Conservation (phyloP, 2,329 filamentous ascomycete species). For the Colletotrichum higginsianum region DNA sequence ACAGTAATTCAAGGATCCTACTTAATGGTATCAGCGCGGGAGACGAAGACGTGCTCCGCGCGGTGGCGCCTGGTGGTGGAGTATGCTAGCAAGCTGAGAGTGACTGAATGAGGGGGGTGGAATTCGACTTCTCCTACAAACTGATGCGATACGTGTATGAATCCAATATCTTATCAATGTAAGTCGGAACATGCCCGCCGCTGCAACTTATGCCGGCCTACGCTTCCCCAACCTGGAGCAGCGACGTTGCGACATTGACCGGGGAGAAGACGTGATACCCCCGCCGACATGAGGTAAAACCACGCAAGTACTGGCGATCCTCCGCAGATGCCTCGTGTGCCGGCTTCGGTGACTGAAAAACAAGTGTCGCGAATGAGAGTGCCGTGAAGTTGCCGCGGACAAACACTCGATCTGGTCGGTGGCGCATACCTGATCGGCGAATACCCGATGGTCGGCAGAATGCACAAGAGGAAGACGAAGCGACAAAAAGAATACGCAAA, state of each 20-base stretch:
- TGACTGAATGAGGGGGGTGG: background rate
- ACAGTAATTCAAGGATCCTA: slow-evolving; percentile 7
- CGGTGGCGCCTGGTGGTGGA: background rate
- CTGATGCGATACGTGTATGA: background rate
- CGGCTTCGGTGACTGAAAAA: background rate
- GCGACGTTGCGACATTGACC: slow-evolving; percentile 27
- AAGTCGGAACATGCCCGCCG: background rate
- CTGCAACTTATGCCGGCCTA: background rate
- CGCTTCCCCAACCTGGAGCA: background rate
- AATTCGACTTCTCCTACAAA: background rate
- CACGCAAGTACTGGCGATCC: background rate
- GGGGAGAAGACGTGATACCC: slow-evolving; percentile 29
- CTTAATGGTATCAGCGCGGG: slow-evolving; percentile 26
- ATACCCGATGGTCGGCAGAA: background rate
- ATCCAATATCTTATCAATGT: background rate
- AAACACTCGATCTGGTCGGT: too few species aligned
- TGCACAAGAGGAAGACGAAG: background rate
- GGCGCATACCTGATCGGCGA: background rate
- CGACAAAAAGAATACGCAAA: background rate
- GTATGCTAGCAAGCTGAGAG: background rate
- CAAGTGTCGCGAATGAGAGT: background rate
- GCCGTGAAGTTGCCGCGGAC: background rate
- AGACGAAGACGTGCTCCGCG: slow-evolving; percentile 34
- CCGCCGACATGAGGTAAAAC: background rate
- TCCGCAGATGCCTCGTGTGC: background rate